Percentiles rank a stretch among this genome's conserved stretches.
Evolutionary conservation across 176 grass and related monocot species (phyloP).

Genomic region (Musa itinerans): DNA sequence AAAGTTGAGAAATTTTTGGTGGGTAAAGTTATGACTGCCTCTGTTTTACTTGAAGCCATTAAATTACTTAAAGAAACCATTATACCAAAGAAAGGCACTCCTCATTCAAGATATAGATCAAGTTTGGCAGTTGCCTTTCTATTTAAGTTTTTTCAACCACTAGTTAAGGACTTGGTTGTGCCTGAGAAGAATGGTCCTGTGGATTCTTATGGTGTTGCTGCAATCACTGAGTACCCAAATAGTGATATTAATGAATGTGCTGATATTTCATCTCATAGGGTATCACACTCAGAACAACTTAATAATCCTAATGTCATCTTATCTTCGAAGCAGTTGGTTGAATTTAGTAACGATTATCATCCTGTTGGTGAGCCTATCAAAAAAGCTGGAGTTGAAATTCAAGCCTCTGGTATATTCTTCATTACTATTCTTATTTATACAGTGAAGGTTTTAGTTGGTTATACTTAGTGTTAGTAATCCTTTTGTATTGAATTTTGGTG

Average conservation of each 20-base stretch:
- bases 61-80: constrained; percentile 51
- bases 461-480: neutral
- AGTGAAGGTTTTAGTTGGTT: neutral
- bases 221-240: constrained; percentile 25
- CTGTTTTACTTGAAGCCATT: constrained; percentile 59
- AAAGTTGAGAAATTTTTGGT: constrained; percentile 64
- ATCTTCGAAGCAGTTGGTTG: constrained; percentile 50
- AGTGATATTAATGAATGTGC: constrained; percentile 13
- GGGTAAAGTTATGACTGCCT: constrained; percentile 51
- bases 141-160: constrained; percentile 62
- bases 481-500: neutral
- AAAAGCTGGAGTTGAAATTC: constrained; percentile 86
- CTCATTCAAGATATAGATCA: constrained; percentile 64
- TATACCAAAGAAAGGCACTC: constrained; percentile 53
- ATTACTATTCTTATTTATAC: constrained; percentile 8
- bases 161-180: constrained; percentile 27
- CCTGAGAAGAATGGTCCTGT: constrained; percentile 22
- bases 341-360: constrained; percentile 47
- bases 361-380: constrained; percentile 74
- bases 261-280: constrained; percentile 25
- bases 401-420: constrained; percentile 62
- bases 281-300: constrained; percentile 20
- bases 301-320: constrained; percentile 27
- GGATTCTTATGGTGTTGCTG: constrained; percentile 15
- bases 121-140: constrained; percentile 82